Evolutionary conservation across 768 basidiomycete genomes (phyloP), one percentile per base, ranked within the genome.

Genomic region (Xerocomus spinulosus): DNA sequence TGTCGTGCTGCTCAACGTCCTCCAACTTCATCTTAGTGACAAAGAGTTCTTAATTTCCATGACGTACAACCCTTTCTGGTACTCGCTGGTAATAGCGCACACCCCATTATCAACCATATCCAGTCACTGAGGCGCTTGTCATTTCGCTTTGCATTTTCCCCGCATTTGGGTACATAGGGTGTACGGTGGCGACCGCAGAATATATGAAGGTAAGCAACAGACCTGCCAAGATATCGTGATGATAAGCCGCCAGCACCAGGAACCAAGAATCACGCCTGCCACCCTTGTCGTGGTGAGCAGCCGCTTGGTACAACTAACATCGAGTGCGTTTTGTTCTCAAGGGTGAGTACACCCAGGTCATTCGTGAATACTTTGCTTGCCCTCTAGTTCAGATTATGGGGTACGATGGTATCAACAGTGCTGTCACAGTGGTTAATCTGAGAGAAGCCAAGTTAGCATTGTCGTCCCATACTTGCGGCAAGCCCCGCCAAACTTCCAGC

Each of bases 401-500:
- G 74, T 45, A 96, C 84, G 20, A 95, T 73, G 7, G 79, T 82
- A 68, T 97, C 93, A 14, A 64, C 73, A 6, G 73, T 77, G 20
- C 92, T 92, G 53, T 92, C 88, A 12, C 87, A 93, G n/a, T n/a
- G n/a, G n/a, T n/a, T n/a, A n/a, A n/a, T n/a, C n/a, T n/a, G n/a
- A n/a, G n/a, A n/a, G n/a, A n/a, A n/a, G n/a, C n/a, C n/a, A n/a
- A n/a, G n/a, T n/a, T n/a, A n/a, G n/a, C n/a, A n/a, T n/a, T n/a
- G n/a, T n/a, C 85, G 18, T 73, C 57, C 49, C 69, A 73, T 20
- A 95, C 62, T 10, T 86, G 85, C 40, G 92, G 64, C 85, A 88
- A 95, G 5, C 85, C 85, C 91, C 92, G 2, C 76, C 90, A 14
- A 93, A 72, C 56, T 81, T 82, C 50, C 78, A 71, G 53, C 81